phyloP scores from a whole-genome alignment of 2,329 filamentous ascomycete genomes.

The Hortaea werneckii region DNA sequence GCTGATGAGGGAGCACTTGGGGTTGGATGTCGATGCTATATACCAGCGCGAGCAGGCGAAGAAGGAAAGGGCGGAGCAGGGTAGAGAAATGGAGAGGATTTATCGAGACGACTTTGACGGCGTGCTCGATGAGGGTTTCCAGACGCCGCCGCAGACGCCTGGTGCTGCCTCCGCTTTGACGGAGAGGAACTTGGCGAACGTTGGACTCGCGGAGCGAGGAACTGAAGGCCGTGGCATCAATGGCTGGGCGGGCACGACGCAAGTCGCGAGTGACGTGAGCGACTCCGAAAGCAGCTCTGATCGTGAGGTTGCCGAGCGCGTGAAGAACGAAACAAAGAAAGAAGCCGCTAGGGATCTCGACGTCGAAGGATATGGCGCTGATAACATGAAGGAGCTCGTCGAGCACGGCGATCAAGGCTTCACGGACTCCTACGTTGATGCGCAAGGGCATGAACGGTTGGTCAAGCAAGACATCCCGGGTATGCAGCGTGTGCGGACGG shows the following conservation, averaged over 20 bases:
- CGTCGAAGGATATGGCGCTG: constrained; percentile 65
- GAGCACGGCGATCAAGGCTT: constrained; percentile 20
- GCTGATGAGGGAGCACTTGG: constrained; percentile 91
- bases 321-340: constrained; percentile 4
- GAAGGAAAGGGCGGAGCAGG: constrained; percentile 42
- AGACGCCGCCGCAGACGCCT: constrained; percentile 24
- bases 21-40: constrained; percentile 87
- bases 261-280: constrained; percentile 5
- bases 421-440: constrained; percentile 45
- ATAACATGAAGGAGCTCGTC: constrained; percentile 53
- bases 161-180: constrained; percentile 10
- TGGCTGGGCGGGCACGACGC: constrained; percentile 10
- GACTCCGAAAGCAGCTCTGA: not conserved
- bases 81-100: constrained; percentile 43
- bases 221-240: constrained; percentile 5
- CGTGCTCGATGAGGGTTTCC: constrained; percentile 15
- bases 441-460: constrained; percentile 58
- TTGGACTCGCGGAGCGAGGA: not conserved
- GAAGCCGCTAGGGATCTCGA: constrained; percentile 52
- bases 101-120: constrained; percentile 13
- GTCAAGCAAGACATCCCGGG: constrained; percentile 53
- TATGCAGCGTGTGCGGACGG: constrained; percentile 42
- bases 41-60: constrained; percentile 24
- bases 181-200: constrained; percentile 14
- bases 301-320: not conserved